Evolutionary conservation across 177 flowering plant genomes (phyloP), one percentile per base, ranked within the genome.

Genomic region (Tripterygium wilfordii): DNA sequence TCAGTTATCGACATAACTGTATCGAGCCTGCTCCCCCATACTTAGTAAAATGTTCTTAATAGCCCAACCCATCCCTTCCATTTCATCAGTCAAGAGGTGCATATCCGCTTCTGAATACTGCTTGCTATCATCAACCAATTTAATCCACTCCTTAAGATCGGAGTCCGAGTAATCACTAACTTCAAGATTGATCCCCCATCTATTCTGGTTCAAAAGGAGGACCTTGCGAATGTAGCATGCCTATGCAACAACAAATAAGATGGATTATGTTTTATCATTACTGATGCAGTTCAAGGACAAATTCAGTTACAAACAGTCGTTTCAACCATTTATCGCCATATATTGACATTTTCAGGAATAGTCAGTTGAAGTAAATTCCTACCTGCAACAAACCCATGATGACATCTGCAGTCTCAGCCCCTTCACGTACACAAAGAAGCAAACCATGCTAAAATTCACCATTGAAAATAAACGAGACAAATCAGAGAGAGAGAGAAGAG

Each of bases 331-430:
- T n/a, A n/a, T n/a, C n/a, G n/a, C n/a, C n/a, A n/a, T n/a, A n/a
- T n/a, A n/a, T n/a, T n/a, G n/a, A n/a, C n/a, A n/a, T n/a, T n/a
- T n/a, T n/a, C n/a, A n/a, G n/a, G n/a, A n/a, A n/a, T n/a, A n/a
- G n/a, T n/a, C n/a, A n/a, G n/a, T n/a, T n/a, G n/a, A n/a, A n/a
- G n/a, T n/a, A n/a, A n/a, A n/a, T n/a, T n/a, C n/a, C n/a, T 60
- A 87, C 97, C 91, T 90, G 94, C 65, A 87, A 56, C 64, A 85
- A 51, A 46, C 94, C 94, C 73, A 56, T 60, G 50, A 74, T 62
- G 28, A 83, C 60, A 58, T 87, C 87, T 45, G 54, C 12, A 25
- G 79, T 64, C 29, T 57, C 30, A 20, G 83, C 87, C 27, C 81
- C 88, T 70, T 85, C 95, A n/a, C 82, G 79, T 18, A 90, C 53